These are phyloP conservation scores for Reticulascus tulasneorum DNA, from an alignment of 2,329 filamentous ascomycete genomes.

Conservation along the genomic window DNA sequence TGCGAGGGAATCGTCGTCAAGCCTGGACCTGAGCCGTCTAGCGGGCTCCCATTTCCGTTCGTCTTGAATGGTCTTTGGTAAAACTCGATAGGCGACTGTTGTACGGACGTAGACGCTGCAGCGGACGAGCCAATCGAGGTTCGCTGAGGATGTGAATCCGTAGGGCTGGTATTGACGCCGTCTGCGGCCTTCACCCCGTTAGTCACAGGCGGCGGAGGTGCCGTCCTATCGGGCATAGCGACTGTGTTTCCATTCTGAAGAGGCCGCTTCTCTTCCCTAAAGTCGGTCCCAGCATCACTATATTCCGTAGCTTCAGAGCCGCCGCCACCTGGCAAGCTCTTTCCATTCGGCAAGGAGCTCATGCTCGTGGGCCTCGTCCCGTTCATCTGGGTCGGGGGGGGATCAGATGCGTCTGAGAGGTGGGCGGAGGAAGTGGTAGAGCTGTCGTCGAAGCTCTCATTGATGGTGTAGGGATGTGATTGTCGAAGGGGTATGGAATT, in stretches of 20 bases:
- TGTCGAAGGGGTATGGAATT: constrained; percentile 23
- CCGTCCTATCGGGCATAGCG: constrained; percentile 24
- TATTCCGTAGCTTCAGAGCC: constrained; percentile 23
- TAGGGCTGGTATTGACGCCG: constrained; percentile 21
- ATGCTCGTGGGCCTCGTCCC: constrained; percentile 47
- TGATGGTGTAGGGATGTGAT: constrained; percentile 41
- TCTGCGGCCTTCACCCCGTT: constrained; percentile 14
- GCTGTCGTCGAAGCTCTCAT: constrained; percentile 52
- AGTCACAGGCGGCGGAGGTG: constrained; percentile 10
- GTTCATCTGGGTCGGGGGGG: constrained; percentile 35
- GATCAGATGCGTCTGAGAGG: constrained; percentile 48
- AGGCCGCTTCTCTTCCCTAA: constrained; percentile 15
- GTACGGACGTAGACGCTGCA: constrained; percentile 22
- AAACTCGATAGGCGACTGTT: constrained; percentile 26
- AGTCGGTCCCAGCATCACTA: constrained; percentile 30
- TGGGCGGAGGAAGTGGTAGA: constrained; percentile 50
- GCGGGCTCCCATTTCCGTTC: constrained; percentile 19
- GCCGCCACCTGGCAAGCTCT: constrained; percentile 28
- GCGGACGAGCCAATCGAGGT: constrained; percentile 29
- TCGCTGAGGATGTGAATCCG: constrained; percentile 25
- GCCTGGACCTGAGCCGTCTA: constrained; percentile 22
- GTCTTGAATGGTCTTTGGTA: constrained; percentile 13
- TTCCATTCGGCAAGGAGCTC: constrained; percentile 56
- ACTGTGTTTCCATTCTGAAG: constrained; percentile 18
- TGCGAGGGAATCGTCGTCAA: constrained; percentile 12